These are phyloP conservation scores for Fusarium sororula DNA, from an alignment of 2,329 filamentous ascomycete genomes.

Conservation along the genomic window DNA sequence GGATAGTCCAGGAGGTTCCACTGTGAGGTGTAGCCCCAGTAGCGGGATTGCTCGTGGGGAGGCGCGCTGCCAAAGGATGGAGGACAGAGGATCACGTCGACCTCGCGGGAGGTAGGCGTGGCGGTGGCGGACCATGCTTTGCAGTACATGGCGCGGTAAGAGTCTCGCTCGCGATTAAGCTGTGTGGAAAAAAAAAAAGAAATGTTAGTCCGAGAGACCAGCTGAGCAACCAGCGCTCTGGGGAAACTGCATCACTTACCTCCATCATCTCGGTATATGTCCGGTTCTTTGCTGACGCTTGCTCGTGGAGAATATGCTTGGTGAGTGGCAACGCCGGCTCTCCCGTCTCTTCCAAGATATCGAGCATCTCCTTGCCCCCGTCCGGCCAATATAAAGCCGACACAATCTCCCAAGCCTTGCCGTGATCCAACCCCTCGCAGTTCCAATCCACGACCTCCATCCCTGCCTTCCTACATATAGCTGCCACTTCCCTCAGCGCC, in stretches of 20 bases:
- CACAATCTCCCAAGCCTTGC: constrained; percentile 58
- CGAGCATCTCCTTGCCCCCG: constrained; percentile 63
- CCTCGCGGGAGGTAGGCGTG: constrained; percentile 39
- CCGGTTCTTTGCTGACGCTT: constrained; percentile 51
- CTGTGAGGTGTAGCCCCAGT: constrained; percentile 72
- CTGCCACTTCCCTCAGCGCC: constrained; percentile 63
- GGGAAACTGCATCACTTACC: constrained; percentile 28
- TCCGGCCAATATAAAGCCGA: constrained; percentile 65
- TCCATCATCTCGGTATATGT: constrained; percentile 52
- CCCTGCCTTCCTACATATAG: constrained; percentile 57
- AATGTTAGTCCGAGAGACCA: background rate
- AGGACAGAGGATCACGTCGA: constrained; percentile 72
- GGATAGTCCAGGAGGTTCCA: constrained; percentile 78
- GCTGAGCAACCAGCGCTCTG: rapidly evolving
- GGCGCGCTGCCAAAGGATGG: constrained; percentile 60
- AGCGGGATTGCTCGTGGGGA: constrained; percentile 55
- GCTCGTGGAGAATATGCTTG: constrained; percentile 66
- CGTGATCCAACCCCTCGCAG: constrained; percentile 63
- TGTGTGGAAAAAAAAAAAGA: background rate
- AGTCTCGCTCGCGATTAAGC: constrained; percentile 51
- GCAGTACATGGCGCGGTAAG: constrained; percentile 50
- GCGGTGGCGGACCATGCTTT: constrained; percentile 51
- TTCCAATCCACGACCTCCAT: constrained; percentile 63
- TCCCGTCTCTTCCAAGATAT: constrained; percentile 59
- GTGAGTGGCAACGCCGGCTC: constrained; percentile 69